These are phyloP conservation scores for Arctium minus DNA, from an alignment of 129 eudicot species.

Conservation along the genomic window DNA sequence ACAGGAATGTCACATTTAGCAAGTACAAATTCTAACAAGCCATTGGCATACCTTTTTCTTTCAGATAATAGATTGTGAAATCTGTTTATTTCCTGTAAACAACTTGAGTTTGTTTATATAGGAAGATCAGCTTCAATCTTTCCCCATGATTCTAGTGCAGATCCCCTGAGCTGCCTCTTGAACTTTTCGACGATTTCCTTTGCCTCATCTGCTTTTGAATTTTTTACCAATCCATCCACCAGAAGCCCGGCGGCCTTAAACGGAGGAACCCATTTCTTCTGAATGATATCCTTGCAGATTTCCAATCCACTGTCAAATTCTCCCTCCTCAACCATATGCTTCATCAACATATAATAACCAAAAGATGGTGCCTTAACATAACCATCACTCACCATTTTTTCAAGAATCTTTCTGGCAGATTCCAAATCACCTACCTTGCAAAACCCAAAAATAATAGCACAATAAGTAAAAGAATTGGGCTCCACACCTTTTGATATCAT, in stretches of 20 bases:
- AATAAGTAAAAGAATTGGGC: slow-evolving; percentile 42
- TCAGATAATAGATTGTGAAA: slow-evolving; percentile 8
- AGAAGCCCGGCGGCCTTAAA: slow-evolving; percentile 44
- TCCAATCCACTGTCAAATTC: slow-evolving; percentile 38
- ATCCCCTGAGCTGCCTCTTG: slow-evolving; percentile 39
- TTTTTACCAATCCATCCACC: slow-evolving; percentile 39
- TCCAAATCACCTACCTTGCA: slow-evolving; percentile 53
- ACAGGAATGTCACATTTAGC: neutral
- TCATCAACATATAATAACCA: slow-evolving; percentile 38
- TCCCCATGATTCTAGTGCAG: slow-evolving; percentile 48
- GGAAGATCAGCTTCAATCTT: slow-evolving; percentile 47
- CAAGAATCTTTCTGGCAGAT: slow-evolving; percentile 44
- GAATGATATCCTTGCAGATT: slow-evolving; percentile 34
- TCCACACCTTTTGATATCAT: slow-evolving; percentile 37
- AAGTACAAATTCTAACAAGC: slow-evolving; percentile 2
- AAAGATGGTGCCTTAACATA: slow-evolving; percentile 33
- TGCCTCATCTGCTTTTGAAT: slow-evolving; percentile 37
- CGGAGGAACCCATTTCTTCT: slow-evolving; percentile 49
- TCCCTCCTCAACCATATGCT: slow-evolving; percentile 39
- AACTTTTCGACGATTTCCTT: slow-evolving; percentile 33
- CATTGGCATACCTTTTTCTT: slow-evolving; percentile 25
- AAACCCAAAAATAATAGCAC: slow-evolving; percentile 36
- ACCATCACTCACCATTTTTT: slow-evolving; percentile 42
- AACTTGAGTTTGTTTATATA: slow-evolving; percentile 6
- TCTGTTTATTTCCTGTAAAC: slow-evolving; percentile 9